Base-by-base conservation (phyloP, 495 filamentous ascomycete species). In the Penicillium paxilli region DNA sequence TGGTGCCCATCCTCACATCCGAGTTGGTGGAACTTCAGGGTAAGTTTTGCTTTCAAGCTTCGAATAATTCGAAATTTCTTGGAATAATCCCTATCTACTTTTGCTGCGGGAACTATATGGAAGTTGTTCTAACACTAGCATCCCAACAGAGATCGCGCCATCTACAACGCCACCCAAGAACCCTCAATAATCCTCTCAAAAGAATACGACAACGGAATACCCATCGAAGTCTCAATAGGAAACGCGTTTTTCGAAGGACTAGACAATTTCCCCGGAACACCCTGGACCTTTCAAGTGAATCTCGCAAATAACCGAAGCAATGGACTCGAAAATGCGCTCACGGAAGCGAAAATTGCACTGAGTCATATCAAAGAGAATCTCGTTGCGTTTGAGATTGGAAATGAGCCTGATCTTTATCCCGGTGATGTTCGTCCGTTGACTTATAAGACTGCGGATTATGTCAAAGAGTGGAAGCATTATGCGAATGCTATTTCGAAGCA, bases 281-380 rank as follows among this genome's bases (percentile, higher is more conserved):
- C 51, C 19, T 59, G 57, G 57, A 59, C 57, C 4, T 59, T 59
- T 17, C 51, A 54, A 20, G 57, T 59, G 10, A 59, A 59, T 20
- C 47, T 59, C 16, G 57, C 57, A n/a, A 59, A 59, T 20, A 59
- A 59, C 47, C 54, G 55, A 26, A 54, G 42, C 33, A 37, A 51
- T 20, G 51, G 41, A 0, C 21, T 59, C 10, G 57, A 59, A n/a
- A 54, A 59, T 37, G 57, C 57, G 0, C 22, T 59, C 17, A 42
- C 57, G 0, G 57, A 59, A 12, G 57, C 57, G 9, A 20, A 37
- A 4, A 52, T 48, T 14, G 57, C 57, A 0, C 20, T 59, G 10
- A 51, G 45, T n/a, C 57, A 59, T 37, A 59, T 59, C 19, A 54
- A 47, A 20, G 47, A 24, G 6, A 49, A 59, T 3, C 42, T 59